These are phyloP conservation scores for Phialophora verrucosa DNA, from an alignment of 2,329 filamentous ascomycete genomes.

Conservation along the genomic window DNA sequence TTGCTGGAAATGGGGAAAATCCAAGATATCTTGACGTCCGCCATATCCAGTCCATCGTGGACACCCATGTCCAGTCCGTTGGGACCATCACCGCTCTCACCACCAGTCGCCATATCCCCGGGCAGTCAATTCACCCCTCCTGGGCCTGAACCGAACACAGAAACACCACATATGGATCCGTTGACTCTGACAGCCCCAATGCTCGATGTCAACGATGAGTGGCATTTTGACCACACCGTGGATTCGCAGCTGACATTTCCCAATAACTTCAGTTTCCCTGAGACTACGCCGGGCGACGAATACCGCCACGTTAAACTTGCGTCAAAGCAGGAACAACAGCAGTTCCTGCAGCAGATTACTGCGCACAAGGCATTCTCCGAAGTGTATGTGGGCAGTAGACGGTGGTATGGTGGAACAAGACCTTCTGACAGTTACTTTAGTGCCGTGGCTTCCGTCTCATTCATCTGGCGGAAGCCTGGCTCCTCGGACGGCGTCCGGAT, in stretches of 20 bases:
- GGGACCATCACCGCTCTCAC: conserved; percentile 10
- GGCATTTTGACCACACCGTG: conserved; percentile 8
- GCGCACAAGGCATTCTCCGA: conserved; percentile 8
- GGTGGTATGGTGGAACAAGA: neutral
- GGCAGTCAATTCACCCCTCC: conserved; percentile 6
- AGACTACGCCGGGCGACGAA: conserved; percentile 19
- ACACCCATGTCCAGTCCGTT: conserved; percentile 17
- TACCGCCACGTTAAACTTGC: conserved; percentile 25
- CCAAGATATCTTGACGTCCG: conserved; percentile 15
- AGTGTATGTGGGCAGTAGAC: conserved; percentile 4
- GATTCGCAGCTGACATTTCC: conserved; percentile 11
- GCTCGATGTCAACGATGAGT: conserved; percentile 12
- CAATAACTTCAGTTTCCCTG: conserved; percentile 17
- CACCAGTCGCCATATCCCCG: neutral
- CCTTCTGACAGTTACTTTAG: conserved; percentile 2
- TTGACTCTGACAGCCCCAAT: conserved; percentile 16
- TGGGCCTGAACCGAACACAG: conserved; percentile 4
- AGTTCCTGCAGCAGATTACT: conserved; percentile 12
- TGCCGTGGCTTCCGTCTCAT: conserved; percentile 11
- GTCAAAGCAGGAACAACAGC: conserved; percentile 17
- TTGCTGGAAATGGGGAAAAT: conserved; percentile 9
- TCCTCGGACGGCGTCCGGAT: conserved; percentile 10
- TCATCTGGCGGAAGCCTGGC: conserved; percentile 16
- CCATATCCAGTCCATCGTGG: conserved; percentile 15
- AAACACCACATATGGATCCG: conserved; percentile 1